Conservation (phyloP, 169 alveolate genomes). For the Cryptosporidium xiaoi region DNA sequence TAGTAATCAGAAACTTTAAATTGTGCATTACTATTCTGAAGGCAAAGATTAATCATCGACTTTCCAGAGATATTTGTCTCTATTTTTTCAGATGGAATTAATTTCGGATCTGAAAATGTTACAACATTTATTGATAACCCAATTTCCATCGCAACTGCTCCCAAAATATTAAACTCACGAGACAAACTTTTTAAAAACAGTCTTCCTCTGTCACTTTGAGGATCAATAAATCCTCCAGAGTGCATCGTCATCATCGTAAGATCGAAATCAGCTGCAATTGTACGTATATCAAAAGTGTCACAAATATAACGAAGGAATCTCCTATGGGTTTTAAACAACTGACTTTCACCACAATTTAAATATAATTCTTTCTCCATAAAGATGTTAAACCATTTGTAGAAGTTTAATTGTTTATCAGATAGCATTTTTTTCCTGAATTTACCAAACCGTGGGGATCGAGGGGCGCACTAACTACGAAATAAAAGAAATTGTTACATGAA, state of each 20-base stretch:
- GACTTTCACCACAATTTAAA: not conserved
- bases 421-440: not conserved
- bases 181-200: conserved; percentile 43
- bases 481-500: no score
- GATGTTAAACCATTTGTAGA: conserved; percentile 48
- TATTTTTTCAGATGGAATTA: conserved; percentile 34
- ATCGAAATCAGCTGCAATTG: conserved; percentile 72
- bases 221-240: conserved; percentile 68
- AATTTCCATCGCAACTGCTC: conserved; percentile 1
- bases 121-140: conserved; percentile 48
- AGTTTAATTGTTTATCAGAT: conserved; percentile 13
- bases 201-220: conserved; percentile 17
- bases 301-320: conserved; percentile 1
- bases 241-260: conserved; percentile 65
- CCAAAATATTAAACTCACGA: conserved; percentile 44
- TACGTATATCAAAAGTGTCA: conserved; percentile 25
- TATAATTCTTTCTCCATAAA: not conserved
- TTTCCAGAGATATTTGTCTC: conserved; percentile 49
- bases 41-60: conserved; percentile 24
- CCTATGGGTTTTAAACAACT: not conserved
- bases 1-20: conserved; percentile 7
- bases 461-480: not conserved
- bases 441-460: not conserved
- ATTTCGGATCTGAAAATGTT: conserved; percentile 51
- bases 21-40: conserved; percentile 21